Percentiles rank a stretch among this genome's conserved stretches.
Conservation (phyloP, 495 filamentous ascomycete genomes). For the Astrothelium subdiscretum region DNA sequence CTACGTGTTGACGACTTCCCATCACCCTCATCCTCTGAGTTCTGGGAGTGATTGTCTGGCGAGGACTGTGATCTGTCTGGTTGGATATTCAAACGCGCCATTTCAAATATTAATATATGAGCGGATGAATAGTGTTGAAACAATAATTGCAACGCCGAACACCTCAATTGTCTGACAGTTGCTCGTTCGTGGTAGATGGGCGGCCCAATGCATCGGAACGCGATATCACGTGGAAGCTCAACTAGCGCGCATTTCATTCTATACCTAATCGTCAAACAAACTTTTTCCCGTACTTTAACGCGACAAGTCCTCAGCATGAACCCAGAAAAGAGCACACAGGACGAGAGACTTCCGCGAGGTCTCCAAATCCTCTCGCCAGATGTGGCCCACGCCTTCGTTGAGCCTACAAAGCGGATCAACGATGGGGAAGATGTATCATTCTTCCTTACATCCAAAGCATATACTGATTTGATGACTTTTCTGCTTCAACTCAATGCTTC, state of each 20-base stretch:
- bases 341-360: not conserved
- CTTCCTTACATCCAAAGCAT: constrained; percentile 70
- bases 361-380: constrained; percentile 15
- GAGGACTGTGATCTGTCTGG: not conserved
- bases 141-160: too few relatives aligned
- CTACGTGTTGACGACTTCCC: not conserved
- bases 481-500: constrained; percentile 79
- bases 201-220: not conserved
- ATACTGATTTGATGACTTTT: constrained; percentile 75
- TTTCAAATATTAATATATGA: too few relatives aligned
- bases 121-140: too few relatives aligned
- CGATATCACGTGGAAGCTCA: not conserved
- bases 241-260: not conserved
- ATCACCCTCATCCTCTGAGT: not conserved
- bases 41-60: too few relatives aligned
- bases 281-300: not conserved
- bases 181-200: not conserved
- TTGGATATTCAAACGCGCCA: not conserved
- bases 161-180: too few relatives aligned
- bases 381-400: constrained; percentile 34
- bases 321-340: not conserved
- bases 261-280: not conserved
- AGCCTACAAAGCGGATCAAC: constrained; percentile 68
- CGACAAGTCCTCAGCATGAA: not conserved
- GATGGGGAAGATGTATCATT: constrained; percentile 62